Evolutionary conservation across 2,329 filamentous ascomycete species (phyloP).

Genomic region (Alternaria arbusti): DNA sequence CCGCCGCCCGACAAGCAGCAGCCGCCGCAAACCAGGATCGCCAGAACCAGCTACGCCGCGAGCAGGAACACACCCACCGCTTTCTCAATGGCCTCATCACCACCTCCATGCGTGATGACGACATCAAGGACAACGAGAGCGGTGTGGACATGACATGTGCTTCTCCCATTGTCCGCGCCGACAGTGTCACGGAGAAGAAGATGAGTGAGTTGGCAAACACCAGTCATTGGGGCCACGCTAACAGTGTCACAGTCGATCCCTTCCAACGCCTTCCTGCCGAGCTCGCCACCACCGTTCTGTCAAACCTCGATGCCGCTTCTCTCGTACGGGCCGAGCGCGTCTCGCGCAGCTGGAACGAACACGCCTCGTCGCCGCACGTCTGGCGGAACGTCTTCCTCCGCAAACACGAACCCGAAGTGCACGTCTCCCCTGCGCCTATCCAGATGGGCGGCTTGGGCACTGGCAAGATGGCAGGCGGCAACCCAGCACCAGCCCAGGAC

Average conservation of each 20-base stretch:
- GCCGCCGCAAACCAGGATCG: constrained; percentile 46
- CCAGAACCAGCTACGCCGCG: constrained; percentile 32
- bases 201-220: constrained; percentile 35
- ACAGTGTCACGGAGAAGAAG: constrained; percentile 43
- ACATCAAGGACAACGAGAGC: constrained; percentile 47
- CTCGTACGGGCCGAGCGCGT: constrained; percentile 63
- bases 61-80: constrained; percentile 42
- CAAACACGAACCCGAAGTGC: constrained; percentile 57
- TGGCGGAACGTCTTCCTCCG: constrained; percentile 68
- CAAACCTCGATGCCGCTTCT: constrained; percentile 64
- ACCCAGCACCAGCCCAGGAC: constrained; percentile 63
- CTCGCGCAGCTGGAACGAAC: constrained; percentile 62
- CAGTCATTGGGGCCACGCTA: constrained; percentile 2
- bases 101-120: constrained; percentile 23
- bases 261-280: constrained; percentile 63
- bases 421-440: constrained; percentile 54
- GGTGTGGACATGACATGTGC: constrained; percentile 48
- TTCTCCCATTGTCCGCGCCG: constrained; percentile 39
- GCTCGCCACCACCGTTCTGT: constrained; percentile 64
- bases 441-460: constrained; percentile 61
- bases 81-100: constrained; percentile 38
- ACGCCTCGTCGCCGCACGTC: constrained; percentile 63
- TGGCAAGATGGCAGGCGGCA: constrained; percentile 58
- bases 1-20: constrained; percentile 44
- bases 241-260: constrained; percentile 55